Evolutionary conservation across 495 filamentous ascomycete species (phyloP).

Genomic region (Trichoderma erinaceum): DNA sequence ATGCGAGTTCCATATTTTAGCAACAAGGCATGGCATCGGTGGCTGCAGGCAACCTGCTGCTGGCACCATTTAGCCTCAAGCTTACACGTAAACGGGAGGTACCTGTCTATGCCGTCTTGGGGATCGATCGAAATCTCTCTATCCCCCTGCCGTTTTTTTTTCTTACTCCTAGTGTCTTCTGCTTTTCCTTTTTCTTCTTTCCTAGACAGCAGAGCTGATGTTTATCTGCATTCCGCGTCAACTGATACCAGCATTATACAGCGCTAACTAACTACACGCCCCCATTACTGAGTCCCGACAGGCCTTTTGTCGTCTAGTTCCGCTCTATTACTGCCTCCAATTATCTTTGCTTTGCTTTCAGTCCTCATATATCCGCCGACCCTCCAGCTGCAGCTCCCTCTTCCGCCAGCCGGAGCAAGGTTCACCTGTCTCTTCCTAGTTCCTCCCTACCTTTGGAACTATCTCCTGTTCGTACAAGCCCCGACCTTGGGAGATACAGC

Average conservation of each 20-base stretch:
- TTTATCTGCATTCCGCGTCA: too few species aligned
- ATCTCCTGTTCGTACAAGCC: not conserved
- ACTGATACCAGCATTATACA: too few species aligned
- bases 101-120: not conserved
- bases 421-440: not conserved
- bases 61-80: not conserved
- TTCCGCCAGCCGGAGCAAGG: conserved; percentile 6
- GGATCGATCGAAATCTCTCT: not conserved
- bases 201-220: too few species aligned
- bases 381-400: not conserved
- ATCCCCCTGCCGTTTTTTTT: not conserved
- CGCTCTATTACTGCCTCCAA: not conserved
- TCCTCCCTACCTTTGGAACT: not conserved
- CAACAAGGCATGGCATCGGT: not conserved
- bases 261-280: not conserved
- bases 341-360: not conserved
- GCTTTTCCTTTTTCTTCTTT: not conserved
- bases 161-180: not conserved
- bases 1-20: too few species aligned
- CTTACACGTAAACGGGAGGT: not conserved
- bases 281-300: too few species aligned
- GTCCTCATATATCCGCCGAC: not conserved
- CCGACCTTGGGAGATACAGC: not conserved
- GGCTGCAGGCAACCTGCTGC: not conserved
- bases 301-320: too few species aligned